phyloP scores from a whole-genome alignment of 768 basidiomycete genomes.

The Udeniomyces megalosporus region DNA sequence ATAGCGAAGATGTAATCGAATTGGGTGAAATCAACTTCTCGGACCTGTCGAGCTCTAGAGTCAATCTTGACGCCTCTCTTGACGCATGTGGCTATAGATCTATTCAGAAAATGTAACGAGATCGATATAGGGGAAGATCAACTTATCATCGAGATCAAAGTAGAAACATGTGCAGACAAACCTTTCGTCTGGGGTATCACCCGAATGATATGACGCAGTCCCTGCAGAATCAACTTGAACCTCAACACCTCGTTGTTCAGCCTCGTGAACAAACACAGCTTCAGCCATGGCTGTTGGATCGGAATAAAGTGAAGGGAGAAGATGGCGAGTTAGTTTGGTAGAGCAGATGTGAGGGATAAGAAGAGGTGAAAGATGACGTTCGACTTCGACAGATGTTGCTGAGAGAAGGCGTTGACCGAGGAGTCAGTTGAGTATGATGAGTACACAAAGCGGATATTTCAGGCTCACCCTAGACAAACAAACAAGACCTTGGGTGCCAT shows the following conservation, averaged over 20 bases:
- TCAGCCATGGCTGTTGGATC: not conserved
- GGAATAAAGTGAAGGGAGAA: not conserved
- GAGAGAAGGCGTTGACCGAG: not conserved
- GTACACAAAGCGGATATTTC: not conserved
- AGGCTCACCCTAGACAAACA: conserved; percentile 7
- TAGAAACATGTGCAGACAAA: not conserved
- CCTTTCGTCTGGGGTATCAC: conserved; percentile 3
- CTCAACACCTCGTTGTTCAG: not conserved
- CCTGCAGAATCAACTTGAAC: conserved; percentile 13
- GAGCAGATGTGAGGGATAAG: not conserved
- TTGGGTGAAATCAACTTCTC: not conserved
- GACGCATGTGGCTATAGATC: no score
- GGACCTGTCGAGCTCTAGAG: conserved; percentile 3
- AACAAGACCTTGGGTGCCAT: conserved; percentile 1
- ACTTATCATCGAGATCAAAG: not conserved
- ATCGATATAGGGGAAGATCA: not conserved
- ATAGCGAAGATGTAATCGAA: conserved; percentile 13
- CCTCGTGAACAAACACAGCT: conserved; percentile 9
- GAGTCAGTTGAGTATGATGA: not conserved
- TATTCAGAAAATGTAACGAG: not conserved
- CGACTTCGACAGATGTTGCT: conserved; percentile 3
- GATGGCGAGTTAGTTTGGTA: not conserved
- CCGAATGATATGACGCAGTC: conserved; percentile 3
- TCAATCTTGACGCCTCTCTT: not conserved
- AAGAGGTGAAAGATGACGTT: not conserved